phyloP scores from a whole-genome alignment of 1,284 basidiomycete genomes.

The Moniliophthora roreri region DNA sequence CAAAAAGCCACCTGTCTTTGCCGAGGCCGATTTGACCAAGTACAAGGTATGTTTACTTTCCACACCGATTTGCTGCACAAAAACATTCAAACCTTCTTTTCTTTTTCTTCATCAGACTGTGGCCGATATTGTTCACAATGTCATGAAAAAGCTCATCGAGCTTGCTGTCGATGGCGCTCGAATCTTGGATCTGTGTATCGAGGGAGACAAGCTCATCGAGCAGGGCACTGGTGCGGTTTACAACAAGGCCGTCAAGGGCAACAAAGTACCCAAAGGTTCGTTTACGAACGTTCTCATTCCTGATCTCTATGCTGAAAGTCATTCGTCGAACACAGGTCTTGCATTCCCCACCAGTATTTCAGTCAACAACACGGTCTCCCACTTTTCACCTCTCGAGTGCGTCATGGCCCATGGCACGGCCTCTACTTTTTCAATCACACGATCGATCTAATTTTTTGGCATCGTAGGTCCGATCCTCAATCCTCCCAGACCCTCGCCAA shows the following conservation, averaged over 20 bases:
- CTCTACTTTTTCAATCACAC: slow-evolving; percentile 15
- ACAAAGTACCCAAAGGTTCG: slow-evolving; percentile 85
- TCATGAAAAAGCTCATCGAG: slow-evolving; percentile 84
- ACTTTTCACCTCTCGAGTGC: slow-evolving; percentile 79
- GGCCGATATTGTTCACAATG: slow-evolving; percentile 86
- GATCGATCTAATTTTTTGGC: slow-evolving; percentile 14
- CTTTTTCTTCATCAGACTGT: slow-evolving; percentile 57
- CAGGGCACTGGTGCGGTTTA: slow-evolving; percentile 83
- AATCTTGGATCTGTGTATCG: slow-evolving; percentile 87
- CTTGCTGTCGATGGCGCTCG: slow-evolving; percentile 81
- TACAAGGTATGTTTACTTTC: slow-evolving; percentile 60
- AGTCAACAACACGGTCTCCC: slow-evolving; percentile 86
- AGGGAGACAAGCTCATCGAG: slow-evolving; percentile 92
- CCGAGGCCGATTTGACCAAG: slow-evolving; percentile 77
- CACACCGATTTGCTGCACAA: not conserved
- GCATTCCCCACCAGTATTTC: slow-evolving; percentile 95
- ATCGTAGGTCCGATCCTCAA: slow-evolving; percentile 65
- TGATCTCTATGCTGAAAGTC: not conserved
- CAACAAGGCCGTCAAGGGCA: slow-evolving; percentile 88
- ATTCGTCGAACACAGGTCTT: slow-evolving; percentile 56
- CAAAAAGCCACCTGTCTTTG: slow-evolving; percentile 51
- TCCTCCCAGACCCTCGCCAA: slow-evolving; percentile 73
- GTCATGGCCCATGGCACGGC: slow-evolving; percentile 29
- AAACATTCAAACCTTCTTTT: slow-evolving; percentile 6
- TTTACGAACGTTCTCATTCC: not conserved